Conservation (phyloP, 495 filamentous ascomycete species). For the Neurospora terricola region DNA sequence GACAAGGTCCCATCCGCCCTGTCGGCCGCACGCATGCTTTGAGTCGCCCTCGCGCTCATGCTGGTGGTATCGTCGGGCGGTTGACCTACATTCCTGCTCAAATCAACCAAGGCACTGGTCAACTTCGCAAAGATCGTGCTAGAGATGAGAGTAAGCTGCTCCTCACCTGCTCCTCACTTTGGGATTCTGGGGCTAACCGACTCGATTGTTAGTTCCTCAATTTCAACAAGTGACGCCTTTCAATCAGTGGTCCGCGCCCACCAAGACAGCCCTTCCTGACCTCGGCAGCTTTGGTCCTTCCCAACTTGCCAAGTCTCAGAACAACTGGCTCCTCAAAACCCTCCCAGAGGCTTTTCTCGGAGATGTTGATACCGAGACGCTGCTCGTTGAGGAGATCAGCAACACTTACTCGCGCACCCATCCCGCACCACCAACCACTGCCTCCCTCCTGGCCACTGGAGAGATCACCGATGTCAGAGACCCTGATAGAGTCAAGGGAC, state of each 20-base stretch:
- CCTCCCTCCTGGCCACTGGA: constrained; percentile 25
- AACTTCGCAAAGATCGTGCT: constrained; percentile 11
- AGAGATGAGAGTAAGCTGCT: constrained; percentile 14
- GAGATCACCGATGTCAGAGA: constrained; percentile 26
- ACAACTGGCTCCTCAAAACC: constrained; percentile 26
- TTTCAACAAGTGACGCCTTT: constrained; percentile 31
- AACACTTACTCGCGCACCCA: neutral
- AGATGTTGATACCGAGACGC: constrained; percentile 16
- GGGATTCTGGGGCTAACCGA: constrained; percentile 7
- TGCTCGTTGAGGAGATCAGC: constrained; percentile 19
- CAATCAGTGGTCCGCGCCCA: constrained; percentile 24
- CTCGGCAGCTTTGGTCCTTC: constrained; percentile 6
- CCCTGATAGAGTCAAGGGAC: constrained; percentile 6
- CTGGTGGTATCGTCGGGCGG: constrained; percentile 17
- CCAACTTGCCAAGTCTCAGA: constrained; percentile 16
- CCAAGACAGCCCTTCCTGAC: constrained; percentile 3
- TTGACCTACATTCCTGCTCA: constrained; percentile 15
- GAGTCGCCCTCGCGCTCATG: constrained; percentile 4
- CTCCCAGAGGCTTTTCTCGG: constrained; percentile 30
- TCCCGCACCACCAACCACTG: neutral
- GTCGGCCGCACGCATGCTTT: neutral
- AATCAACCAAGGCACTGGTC: constrained; percentile 6
- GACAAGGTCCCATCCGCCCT: neutral
- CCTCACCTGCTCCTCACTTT: neutral
- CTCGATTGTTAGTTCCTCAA: constrained; percentile 20